A percentile compares a stretch with the other conserved stretches of the same genome.
phyloP scores from a whole-genome alignment of 1,284 basidiomycete genomes.

The Puccinia novopanici region DNA sequence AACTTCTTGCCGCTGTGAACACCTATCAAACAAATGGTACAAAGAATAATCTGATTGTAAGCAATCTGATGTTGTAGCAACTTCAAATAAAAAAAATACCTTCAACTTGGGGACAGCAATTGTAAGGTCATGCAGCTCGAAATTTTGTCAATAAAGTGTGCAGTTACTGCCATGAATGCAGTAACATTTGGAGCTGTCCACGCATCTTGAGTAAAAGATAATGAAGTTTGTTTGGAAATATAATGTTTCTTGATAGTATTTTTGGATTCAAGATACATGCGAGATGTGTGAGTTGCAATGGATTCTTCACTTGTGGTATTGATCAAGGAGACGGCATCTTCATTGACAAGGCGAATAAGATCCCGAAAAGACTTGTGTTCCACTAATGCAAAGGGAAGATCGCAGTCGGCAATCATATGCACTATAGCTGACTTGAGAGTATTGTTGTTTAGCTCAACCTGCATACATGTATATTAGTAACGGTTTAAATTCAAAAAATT shows the following conservation, averaged over 20 bases:
- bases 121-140: too few relatives aligned
- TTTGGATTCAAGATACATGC: not conserved
- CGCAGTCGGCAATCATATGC: too few relatives aligned
- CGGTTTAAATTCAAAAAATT: too few relatives aligned
- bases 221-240: not conserved
- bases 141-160: too few relatives aligned
- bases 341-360: not conserved
- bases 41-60: not conserved
- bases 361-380: not conserved
- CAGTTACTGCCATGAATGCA: not conserved
- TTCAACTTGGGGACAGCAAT: not conserved
- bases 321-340: not conserved
- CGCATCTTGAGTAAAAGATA: not conserved
- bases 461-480: too few relatives aligned
- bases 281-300: not conserved
- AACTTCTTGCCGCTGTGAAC: constrained; percentile 5
- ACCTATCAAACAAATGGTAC: not conserved
- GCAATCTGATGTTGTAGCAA: not conserved
- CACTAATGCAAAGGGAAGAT: not conserved
- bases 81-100: not conserved
- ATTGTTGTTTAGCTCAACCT: too few relatives aligned
- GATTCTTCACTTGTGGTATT: not conserved
- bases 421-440: too few relatives aligned
- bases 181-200: not conserved
- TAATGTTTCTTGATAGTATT: too few relatives aligned